These are phyloP conservation scores for Pseudogymnoascus sp. DNA, from an alignment of 2,329 filamentous ascomycete genomes.

Conservation along the genomic window DNA sequence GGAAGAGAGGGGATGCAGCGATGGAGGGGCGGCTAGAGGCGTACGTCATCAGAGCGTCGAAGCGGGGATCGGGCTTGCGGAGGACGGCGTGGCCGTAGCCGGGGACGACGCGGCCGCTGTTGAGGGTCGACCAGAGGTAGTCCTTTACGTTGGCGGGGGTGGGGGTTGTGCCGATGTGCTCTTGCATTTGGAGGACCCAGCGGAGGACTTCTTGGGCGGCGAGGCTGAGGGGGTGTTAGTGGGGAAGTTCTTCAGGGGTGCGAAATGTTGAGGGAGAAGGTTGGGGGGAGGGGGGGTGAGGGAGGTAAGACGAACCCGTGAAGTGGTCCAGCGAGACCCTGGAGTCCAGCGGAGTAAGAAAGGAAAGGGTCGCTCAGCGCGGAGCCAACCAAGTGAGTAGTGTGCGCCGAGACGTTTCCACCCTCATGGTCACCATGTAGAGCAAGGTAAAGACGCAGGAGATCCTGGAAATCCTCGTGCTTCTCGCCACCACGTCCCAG, in stretches of 20 bases:
- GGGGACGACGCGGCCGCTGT: conserved; percentile 87
- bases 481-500: conserved; percentile 82
- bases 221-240: conserved; percentile 36
- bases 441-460: conserved; percentile 87
- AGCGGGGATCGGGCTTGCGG: conserved; percentile 92
- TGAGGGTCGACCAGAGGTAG: conserved; percentile 89
- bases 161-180: conserved; percentile 70
- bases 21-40: conserved; percentile 80
- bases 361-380: conserved; percentile 93
- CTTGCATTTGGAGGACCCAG: conserved; percentile 95
- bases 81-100: conserved; percentile 95
- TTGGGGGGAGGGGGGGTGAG: background rate
- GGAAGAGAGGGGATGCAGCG: conserved; percentile 79
- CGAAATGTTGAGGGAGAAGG: conserved; percentile 9
- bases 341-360: conserved; percentile 89
- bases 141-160: conserved; percentile 74
- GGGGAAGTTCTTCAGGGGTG: no score
- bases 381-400: conserved; percentile 90
- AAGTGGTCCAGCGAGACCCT: conserved; percentile 89
- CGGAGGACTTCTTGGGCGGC: conserved; percentile 95
- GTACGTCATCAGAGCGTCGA: conserved; percentile 95
- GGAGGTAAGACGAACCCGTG: conserved; percentile 53
- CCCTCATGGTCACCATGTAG: conserved; percentile 98
- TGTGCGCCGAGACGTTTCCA: conserved; percentile 92
- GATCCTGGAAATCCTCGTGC: conserved; percentile 90